Evolutionary conservation across 2,329 filamentous ascomycete species (phyloP).

Genomic region (Coniosporium tulheliwenetii): DNA sequence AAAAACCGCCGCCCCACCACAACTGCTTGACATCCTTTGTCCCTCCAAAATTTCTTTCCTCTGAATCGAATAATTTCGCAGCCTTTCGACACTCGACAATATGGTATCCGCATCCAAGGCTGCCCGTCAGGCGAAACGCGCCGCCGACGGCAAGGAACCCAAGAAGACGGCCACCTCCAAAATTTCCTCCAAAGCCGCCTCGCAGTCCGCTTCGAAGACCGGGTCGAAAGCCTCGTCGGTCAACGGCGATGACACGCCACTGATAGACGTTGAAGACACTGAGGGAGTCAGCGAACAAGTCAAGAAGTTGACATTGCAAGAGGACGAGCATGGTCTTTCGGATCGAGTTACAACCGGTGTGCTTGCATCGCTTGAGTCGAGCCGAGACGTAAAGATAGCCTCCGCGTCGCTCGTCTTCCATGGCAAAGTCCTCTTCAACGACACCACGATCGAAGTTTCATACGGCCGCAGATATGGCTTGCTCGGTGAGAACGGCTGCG

Average conservation of each 20-base stretch:
- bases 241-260: slow-evolving; percentile 50
- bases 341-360: slow-evolving; percentile 98
- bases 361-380: slow-evolving; percentile 65
- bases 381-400: slow-evolving; percentile 93
- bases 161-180: slow-evolving; percentile 61
- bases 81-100: slow-evolving; percentile 8
- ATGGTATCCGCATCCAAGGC: slow-evolving; percentile 58
- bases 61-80: no score
- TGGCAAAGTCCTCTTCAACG: slow-evolving; percentile 87
- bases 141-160: slow-evolving; percentile 54
- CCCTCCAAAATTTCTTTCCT: no score
- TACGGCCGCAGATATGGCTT: slow-evolving; percentile 88
- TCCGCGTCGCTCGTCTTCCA: slow-evolving; percentile 92
- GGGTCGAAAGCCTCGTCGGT: slow-evolving; percentile 49
- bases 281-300: slow-evolving; percentile 57
- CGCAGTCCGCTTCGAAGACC: slow-evolving; percentile 49
- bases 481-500: slow-evolving; percentile 96
- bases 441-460: slow-evolving; percentile 84
- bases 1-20: no score
- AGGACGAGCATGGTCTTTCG: slow-evolving; percentile 91
- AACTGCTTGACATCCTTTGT: no score
- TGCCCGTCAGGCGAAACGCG: slow-evolving; percentile 51
- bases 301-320: slow-evolving; percentile 76
- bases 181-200: slow-evolving; percentile 51
- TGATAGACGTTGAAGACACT: slow-evolving; percentile 46